These are phyloP conservation scores for Porphyrellus cyaneotinctus DNA, from an alignment of 768 basidiomycete species.

Conservation along the genomic window DNA sequence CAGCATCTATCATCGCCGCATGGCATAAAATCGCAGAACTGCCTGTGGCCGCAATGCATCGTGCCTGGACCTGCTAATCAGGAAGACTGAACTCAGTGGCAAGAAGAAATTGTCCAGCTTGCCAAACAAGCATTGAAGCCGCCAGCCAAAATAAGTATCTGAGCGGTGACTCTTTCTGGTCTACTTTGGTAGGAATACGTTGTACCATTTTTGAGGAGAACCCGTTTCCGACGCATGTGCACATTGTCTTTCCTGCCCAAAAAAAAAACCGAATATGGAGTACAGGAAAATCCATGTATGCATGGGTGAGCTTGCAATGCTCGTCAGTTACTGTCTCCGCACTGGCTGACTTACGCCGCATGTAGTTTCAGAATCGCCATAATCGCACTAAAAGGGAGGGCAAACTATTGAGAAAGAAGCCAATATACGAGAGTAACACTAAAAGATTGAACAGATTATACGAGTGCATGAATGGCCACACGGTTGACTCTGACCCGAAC, in stretches of 20 bases:
- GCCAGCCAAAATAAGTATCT: accelerated
- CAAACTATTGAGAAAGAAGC: neutral
- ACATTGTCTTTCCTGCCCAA: constrained; percentile 11
- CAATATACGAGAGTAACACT: neutral
- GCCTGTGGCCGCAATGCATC: accelerated
- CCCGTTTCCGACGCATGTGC: constrained; percentile 7
- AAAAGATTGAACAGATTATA: neutral
- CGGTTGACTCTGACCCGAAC: neutral
- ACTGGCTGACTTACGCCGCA: neutral
- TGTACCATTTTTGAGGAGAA: constrained; percentile 10
- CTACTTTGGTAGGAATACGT: neutral
- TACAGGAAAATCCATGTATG: constrained; percentile 19
- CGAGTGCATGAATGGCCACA: neutral
- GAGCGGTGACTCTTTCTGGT: accelerated
- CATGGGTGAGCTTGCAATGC: constrained; percentile 8
- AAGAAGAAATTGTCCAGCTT: neutral
- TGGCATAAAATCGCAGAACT: neutral
- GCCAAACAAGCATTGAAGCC: neutral
- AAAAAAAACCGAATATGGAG: constrained; percentile 6
- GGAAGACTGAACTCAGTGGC: neutral
- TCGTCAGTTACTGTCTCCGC: accelerated
- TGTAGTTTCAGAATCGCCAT: constrained; percentile 14
- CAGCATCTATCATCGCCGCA: neutral
- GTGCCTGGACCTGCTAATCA: accelerated
- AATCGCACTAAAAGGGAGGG: constrained; percentile 8